phyloP scores from a whole-genome alignment of 169 alveolate species.

The Plasmodium coatneyi region DNA sequence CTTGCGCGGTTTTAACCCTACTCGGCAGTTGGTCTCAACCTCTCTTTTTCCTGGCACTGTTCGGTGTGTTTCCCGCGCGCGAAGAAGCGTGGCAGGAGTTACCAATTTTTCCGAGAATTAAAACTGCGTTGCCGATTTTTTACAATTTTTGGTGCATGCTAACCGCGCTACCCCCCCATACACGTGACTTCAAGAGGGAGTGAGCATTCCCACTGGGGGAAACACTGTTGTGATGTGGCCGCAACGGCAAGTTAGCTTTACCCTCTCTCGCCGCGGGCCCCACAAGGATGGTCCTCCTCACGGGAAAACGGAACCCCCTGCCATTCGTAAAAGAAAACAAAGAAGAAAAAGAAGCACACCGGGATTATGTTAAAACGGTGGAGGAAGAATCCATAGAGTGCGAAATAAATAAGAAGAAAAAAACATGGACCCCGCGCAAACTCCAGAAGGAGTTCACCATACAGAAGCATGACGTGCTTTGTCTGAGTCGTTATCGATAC shows the following conservation, averaged over 20 bases:
- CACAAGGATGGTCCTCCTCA: background rate
- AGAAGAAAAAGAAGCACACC: background rate
- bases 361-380: constrained; percentile 3
- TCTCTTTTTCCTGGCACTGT: no score
- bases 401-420: constrained; percentile 51
- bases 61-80: no score
- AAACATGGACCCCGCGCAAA: constrained; percentile 31
- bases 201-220: background rate
- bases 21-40: no score
- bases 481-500: constrained; percentile 7
- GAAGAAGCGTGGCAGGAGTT: no score
- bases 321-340: background rate
- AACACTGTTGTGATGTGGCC: no score
- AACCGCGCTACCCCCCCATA: background rate
- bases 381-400: constrained; percentile 31
- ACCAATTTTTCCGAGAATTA: no score
- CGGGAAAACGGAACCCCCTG: background rate
- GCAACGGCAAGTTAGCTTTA: background rate
- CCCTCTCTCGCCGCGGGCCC: background rate
- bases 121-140: no score
- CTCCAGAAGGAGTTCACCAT: constrained; percentile 23
- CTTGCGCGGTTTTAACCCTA: no score
- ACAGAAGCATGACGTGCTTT: constrained; percentile 26
- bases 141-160: no score
- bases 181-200: background rate